These are phyloP conservation scores for Beauveria bassiana DNA, from an alignment of 2,329 filamentous ascomycete species.

Conservation along the genomic window DNA sequence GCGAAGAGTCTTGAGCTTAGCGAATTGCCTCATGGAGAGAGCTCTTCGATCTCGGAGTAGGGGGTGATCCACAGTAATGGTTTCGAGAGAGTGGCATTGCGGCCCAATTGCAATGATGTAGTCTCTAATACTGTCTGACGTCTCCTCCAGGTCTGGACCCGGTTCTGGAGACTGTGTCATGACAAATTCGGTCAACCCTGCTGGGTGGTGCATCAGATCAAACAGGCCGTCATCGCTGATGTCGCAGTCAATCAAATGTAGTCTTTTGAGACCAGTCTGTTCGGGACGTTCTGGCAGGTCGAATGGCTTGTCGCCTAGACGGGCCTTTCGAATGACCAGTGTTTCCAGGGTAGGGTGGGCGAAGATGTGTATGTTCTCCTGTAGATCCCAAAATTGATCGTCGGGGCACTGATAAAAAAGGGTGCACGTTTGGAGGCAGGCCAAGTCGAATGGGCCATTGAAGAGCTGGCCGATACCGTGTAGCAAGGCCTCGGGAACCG, in stretches of 20 bases:
- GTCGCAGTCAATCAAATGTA: slow-evolving; percentile 42
- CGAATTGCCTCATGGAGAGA: slow-evolving; percentile 36
- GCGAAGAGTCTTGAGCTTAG: slow-evolving; percentile 30
- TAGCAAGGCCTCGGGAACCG: slow-evolving; percentile 35
- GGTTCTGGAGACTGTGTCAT: slow-evolving; percentile 37
- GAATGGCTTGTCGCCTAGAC: slow-evolving; percentile 39
- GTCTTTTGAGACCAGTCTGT: slow-evolving; percentile 34
- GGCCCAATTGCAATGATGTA: slow-evolving; percentile 37
- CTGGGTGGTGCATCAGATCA: slow-evolving; percentile 34
- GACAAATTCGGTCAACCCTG: slow-evolving; percentile 37
- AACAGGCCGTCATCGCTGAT: slow-evolving; percentile 36
- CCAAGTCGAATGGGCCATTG: slow-evolving; percentile 42
- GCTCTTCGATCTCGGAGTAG: slow-evolving; percentile 32
- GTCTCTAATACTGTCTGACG: slow-evolving; percentile 37
- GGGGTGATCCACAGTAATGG: slow-evolving; percentile 37
- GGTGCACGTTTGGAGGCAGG: slow-evolving; percentile 37
- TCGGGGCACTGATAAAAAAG: slow-evolving; percentile 39
- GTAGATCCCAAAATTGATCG: slow-evolving; percentile 41
- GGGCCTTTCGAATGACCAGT: slow-evolving; percentile 36
- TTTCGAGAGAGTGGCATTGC: slow-evolving; percentile 34
- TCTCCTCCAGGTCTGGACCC: slow-evolving; percentile 36
- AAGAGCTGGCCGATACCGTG: slow-evolving; percentile 41
- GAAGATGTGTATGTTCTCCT: slow-evolving; percentile 45
- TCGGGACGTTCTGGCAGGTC: slow-evolving; percentile 40
- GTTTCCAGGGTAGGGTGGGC: slow-evolving; percentile 40